phyloP scores from a whole-genome alignment of 2,329 filamentous ascomycete species.

The Hansfordia pulvinata region DNA sequence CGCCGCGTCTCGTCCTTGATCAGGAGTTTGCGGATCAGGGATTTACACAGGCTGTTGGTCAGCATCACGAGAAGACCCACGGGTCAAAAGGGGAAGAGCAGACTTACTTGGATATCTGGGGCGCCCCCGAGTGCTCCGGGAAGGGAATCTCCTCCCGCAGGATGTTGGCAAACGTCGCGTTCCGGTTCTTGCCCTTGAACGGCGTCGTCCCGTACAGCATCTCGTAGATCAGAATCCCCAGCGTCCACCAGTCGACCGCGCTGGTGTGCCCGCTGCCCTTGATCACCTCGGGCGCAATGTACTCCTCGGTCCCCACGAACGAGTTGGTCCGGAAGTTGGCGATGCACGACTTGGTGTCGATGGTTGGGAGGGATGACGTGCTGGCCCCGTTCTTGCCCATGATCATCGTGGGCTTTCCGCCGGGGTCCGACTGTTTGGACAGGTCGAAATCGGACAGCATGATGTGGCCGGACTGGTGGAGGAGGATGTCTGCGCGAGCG shows the following conservation, averaged over 20 bases:
- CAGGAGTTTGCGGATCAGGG: conserved; percentile 84
- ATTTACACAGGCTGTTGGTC: conserved; percentile 71
- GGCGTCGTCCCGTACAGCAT: conserved; percentile 98
- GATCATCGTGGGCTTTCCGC: conserved; percentile 96
- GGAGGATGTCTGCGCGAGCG: conserved; percentile 63
- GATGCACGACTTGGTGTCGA: conserved; percentile 97
- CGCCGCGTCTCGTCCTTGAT: conserved; percentile 97
- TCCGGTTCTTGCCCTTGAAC: conserved; percentile 98
- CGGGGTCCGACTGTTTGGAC: conserved; percentile 92
- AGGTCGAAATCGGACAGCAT: conserved; percentile 99
- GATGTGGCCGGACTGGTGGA: conserved; percentile 98
- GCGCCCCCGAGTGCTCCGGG: conserved; percentile 72
- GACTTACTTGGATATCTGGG: conserved; percentile 83
- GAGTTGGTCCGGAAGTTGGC: conserved; percentile 97
- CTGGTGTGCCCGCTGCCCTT: conserved; percentile 97
- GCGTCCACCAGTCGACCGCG: conserved; percentile 97
- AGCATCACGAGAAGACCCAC: conserved; percentile 6
- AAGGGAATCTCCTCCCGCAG: conserved; percentile 91
- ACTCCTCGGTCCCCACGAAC: conserved; percentile 96
- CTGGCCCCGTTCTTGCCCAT: conserved; percentile 80
- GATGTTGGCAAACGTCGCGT: conserved; percentile 96
- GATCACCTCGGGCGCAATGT: conserved; percentile 97
- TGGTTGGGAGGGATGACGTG: conserved; percentile 79
- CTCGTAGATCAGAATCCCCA: conserved; percentile 94
- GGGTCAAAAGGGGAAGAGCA: background rate